phyloP scores from a whole-genome alignment of 345 rosid species.

The Eutrema heterophyllum region DNA sequence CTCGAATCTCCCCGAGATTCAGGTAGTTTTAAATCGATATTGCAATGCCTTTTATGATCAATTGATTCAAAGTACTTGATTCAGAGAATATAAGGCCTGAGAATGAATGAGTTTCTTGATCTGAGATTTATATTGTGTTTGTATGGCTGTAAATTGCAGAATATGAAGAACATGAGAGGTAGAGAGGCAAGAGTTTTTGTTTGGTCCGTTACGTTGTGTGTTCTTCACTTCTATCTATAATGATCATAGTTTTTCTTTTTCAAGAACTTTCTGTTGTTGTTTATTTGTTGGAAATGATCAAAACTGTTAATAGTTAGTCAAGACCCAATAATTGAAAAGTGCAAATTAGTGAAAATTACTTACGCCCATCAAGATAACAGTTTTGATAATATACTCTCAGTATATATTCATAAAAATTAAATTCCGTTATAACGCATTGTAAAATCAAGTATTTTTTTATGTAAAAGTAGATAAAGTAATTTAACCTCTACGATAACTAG shows the following conservation, averaged over 20 bases:
- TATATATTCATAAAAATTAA: too few species aligned
- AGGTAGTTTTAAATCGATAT: conserved; percentile 12
- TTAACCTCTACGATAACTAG: not conserved
- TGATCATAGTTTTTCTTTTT: not conserved
- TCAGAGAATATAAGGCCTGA: not conserved
- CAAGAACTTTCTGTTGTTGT: not conserved
- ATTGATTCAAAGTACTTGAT: not conserved
- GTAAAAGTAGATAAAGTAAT: too few species aligned
- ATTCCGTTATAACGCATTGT: not conserved
- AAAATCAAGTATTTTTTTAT: not conserved
- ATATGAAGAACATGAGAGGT: conserved; percentile 34
- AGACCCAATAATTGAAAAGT: not conserved
- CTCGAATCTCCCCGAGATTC: conserved; percentile 32
- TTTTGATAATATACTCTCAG: too few species aligned
- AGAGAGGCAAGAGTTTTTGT: conserved; percentile 22
- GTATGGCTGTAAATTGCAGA: conserved; percentile 18
- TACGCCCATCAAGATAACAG: too few species aligned
- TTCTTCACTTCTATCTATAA: not conserved
- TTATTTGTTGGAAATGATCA: conserved; percentile 1
- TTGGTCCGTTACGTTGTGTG: not conserved
- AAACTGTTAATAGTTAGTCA: not conserved
- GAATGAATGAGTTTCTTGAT: not conserved
- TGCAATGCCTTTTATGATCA: not conserved
- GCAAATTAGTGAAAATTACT: too few species aligned
- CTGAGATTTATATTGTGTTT: not conserved